phyloP scores from a whole-genome alignment of 2,329 filamentous ascomycete genomes.

The Scortechinia acanthostroma region DNA sequence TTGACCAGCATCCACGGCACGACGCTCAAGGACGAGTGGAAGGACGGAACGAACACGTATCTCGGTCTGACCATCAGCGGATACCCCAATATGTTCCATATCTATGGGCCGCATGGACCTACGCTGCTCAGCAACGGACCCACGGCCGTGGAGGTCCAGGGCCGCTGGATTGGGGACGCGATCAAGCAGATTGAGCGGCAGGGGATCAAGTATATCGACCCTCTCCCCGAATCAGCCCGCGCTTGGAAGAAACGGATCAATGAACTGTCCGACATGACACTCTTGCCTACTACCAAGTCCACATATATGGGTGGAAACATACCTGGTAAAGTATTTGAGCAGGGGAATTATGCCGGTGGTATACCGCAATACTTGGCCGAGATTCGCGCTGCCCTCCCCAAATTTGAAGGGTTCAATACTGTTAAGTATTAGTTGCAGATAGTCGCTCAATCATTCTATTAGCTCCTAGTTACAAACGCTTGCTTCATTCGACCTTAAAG shows the following conservation, averaged over 20 bases:
- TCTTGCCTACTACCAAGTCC: slow-evolving; percentile 8
- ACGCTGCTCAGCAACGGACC: slow-evolving; percentile 10
- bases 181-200: slow-evolving; percentile 6
- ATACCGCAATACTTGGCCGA: neutral
- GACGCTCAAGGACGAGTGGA: slow-evolving; percentile 19
- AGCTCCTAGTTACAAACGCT: too few relatives aligned
- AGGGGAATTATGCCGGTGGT: slow-evolving; percentile 8
- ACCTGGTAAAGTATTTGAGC: slow-evolving; percentile 10
- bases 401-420: neutral
- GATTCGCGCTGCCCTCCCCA: neutral
- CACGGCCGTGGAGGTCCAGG: slow-evolving; percentile 4
- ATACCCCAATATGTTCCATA: slow-evolving; percentile 9
- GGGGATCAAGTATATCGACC: slow-evolving; percentile 7
- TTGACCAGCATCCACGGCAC: slow-evolving; percentile 15
- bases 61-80: slow-evolving; percentile 10
- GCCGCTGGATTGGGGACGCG: slow-evolving; percentile 8
- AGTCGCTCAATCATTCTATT: too few relatives aligned
- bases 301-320: slow-evolving; percentile 14
- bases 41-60: slow-evolving; percentile 16
- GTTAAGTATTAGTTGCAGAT: neutral
- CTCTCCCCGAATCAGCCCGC: slow-evolving; percentile 5
- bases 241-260: slow-evolving; percentile 8
- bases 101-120: slow-evolving; percentile 9
- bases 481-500: too few relatives aligned
- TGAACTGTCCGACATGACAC: slow-evolving; percentile 7